Conservation (phyloP, 2,329 filamentous ascomycete genomes). For the Aspergillus sp. region DNA sequence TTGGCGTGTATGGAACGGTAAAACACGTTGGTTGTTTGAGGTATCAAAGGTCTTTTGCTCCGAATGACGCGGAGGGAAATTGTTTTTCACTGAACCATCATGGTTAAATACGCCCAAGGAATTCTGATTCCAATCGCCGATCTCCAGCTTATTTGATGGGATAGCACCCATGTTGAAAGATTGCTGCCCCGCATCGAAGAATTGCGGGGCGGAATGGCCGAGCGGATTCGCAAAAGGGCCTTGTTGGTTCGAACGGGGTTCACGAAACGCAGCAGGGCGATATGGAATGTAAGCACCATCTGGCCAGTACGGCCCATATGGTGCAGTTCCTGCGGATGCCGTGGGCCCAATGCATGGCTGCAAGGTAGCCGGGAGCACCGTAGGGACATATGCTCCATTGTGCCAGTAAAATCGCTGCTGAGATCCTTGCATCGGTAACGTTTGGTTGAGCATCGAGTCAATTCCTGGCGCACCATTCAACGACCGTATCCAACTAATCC, state of each 20-base stretch:
- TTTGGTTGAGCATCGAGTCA: conserved; percentile 63
- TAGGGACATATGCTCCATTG: conserved; percentile 55
- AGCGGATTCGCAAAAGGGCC: conserved; percentile 23
- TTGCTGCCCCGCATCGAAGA: conserved; percentile 31
- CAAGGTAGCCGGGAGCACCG: conserved; percentile 58
- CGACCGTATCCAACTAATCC: conserved; percentile 43
- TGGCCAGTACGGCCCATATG: conserved; percentile 64
- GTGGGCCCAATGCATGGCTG: conserved; percentile 60
- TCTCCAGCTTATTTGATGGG: conserved; percentile 26
- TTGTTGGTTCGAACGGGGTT: conserved; percentile 47
- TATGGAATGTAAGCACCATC: conserved; percentile 63
- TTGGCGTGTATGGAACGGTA: conserved; percentile 29
- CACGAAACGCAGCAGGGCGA: conserved; percentile 57
- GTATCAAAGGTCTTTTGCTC: conserved; percentile 32
- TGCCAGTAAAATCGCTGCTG: conserved; percentile 44
- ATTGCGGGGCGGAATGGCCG: conserved; percentile 22
- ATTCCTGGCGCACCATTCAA: conserved; percentile 52
- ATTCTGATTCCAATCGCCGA: conserved; percentile 33
- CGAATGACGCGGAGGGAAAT: conserved; percentile 40
- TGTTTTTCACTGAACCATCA: conserved; percentile 32
- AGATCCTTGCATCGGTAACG: conserved; percentile 43
- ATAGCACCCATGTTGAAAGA: conserved; percentile 28
- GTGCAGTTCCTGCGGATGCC: conserved; percentile 56
- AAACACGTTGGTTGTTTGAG: conserved; percentile 25
- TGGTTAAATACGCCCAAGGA: conserved; percentile 26